Evolutionary conservation across 805 yeast genomes (phyloP).

Genomic region (Candida railenensis): DNA sequence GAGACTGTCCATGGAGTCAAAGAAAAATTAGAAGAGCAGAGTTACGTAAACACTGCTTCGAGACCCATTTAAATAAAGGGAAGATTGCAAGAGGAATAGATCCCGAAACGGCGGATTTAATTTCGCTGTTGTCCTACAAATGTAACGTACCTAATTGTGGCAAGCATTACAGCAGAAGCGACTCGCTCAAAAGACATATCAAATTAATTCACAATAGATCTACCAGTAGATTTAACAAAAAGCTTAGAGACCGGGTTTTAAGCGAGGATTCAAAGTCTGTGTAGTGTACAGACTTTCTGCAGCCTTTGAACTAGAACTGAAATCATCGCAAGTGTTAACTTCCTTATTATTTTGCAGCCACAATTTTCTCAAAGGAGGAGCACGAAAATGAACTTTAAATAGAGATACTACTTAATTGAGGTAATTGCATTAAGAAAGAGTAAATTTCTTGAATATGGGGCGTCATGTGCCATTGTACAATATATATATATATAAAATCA

Average conservation of each 20-base stretch:
- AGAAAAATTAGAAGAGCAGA: background rate
- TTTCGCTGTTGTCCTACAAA: background rate
- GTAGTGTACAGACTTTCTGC: background rate
- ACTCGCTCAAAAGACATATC: conserved; percentile 1
- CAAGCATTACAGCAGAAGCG: conserved; percentile 1
- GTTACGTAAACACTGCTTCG: conserved; percentile 1
- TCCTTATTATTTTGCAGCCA: background rate
- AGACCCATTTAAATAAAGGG: background rate
- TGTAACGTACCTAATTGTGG: conserved; percentile 2
- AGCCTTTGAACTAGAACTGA: no score
- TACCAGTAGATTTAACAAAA: background rate
- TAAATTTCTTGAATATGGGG: background rate
- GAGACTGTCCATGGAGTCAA: conserved; percentile 1
- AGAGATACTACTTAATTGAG: no score
- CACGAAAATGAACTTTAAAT: no score
- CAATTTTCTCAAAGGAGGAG: background rate
- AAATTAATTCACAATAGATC: conserved; percentile 1
- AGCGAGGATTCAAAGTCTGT: background rate
- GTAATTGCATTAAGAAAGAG: no score
- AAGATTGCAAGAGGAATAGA: background rate
- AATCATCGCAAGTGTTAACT: no score
- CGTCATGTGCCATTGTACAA: conserved; percentile 3
- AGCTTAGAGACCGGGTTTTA: background rate
- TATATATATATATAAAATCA: background rate
- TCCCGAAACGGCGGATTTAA: background rate